These are phyloP conservation scores for Trichoderma sp. DNA, from an alignment of 2,329 filamentous ascomycete species.

Conservation along the genomic window DNA sequence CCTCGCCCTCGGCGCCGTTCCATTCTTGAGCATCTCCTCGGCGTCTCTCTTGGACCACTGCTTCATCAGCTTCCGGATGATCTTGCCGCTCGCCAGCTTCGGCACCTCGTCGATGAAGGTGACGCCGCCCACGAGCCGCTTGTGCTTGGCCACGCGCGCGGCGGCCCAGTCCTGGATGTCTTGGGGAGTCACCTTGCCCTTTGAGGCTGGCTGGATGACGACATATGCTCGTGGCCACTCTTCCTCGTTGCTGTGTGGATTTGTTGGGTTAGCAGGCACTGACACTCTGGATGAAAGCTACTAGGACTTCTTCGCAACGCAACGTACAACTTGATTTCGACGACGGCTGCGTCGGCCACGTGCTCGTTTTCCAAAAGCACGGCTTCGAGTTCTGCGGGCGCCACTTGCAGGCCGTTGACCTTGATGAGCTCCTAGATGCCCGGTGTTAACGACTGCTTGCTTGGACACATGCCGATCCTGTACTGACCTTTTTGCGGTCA, in stretches of 20 bases:
- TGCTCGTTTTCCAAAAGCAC: constrained; percentile 53
- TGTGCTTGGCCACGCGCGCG: constrained; percentile 52
- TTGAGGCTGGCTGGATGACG: constrained; percentile 48
- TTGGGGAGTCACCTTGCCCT: constrained; percentile 48
- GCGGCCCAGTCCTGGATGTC: constrained; percentile 55
- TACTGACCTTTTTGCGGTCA: constrained; percentile 50
- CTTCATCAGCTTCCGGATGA: constrained; percentile 56
- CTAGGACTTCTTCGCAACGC: too few species aligned
- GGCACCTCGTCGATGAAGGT: constrained; percentile 59
- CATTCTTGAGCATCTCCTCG: constrained; percentile 31
- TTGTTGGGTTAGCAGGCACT: too few species aligned
- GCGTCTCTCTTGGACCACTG: constrained; percentile 60
- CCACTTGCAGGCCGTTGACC: constrained; percentile 61
- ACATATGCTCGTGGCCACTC: constrained; percentile 59
- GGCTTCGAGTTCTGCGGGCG: constrained; percentile 59
- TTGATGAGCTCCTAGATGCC: constrained; percentile 56
- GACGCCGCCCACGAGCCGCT: constrained; percentile 53
- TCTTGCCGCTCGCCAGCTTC: constrained; percentile 60
- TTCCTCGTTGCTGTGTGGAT: constrained; percentile 47
- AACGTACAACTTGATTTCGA: constrained; percentile 53
- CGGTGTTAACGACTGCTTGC: neutral
- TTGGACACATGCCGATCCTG: too few species aligned
- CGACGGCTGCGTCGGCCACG: constrained; percentile 56
- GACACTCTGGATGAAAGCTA: too few species aligned
- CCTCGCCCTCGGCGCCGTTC: constrained; percentile 9